Percentiles rank a stretch among this genome's conserved stretches.
Evolutionary conservation across 2,329 filamentous ascomycete species (phyloP).

Genomic region (Fusarium algeriense): DNA sequence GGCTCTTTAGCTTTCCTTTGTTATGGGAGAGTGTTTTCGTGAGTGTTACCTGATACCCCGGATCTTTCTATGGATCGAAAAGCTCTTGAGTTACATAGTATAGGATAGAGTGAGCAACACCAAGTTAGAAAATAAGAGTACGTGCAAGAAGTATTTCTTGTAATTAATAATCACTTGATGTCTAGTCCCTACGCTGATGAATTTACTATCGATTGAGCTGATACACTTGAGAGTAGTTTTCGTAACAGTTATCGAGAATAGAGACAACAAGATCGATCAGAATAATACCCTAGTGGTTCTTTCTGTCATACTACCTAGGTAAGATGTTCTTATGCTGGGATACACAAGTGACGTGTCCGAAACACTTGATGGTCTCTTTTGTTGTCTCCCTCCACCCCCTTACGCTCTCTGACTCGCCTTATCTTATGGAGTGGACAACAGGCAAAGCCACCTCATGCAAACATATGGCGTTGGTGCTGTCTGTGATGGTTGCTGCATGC

Average conservation of each 20-base stretch:
- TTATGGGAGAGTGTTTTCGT: constrained; percentile 12
- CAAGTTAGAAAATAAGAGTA: constrained; percentile 13
- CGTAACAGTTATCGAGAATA: background rate
- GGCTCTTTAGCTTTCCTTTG: constrained; percentile 25
- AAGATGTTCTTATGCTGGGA: background rate
- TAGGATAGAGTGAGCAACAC: constrained; percentile 21
- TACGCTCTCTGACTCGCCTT: background rate
- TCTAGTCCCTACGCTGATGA: background rate
- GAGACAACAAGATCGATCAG: constrained; percentile 10
- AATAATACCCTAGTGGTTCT: background rate
- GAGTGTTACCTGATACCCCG: constrained; percentile 36
- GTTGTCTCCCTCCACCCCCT: background rate
- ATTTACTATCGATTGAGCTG: background rate
- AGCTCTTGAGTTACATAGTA: constrained; percentile 11
- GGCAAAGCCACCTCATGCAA: constrained; percentile 26
- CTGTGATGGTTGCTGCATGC: constrained; percentile 38
- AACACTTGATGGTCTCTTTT: background rate
- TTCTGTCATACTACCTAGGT: background rate
- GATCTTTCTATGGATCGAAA: constrained; percentile 17
- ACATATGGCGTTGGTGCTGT: constrained; percentile 30
- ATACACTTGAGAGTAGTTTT: background rate
- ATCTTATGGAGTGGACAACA: constrained; percentile 1
- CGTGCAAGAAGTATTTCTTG: background rate
- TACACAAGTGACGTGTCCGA: constrained; percentile 25
- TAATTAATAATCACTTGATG: background rate